Base-by-base conservation (phyloP, 371 early-diverging fungal species). In the Mortierella sp. region DNA sequence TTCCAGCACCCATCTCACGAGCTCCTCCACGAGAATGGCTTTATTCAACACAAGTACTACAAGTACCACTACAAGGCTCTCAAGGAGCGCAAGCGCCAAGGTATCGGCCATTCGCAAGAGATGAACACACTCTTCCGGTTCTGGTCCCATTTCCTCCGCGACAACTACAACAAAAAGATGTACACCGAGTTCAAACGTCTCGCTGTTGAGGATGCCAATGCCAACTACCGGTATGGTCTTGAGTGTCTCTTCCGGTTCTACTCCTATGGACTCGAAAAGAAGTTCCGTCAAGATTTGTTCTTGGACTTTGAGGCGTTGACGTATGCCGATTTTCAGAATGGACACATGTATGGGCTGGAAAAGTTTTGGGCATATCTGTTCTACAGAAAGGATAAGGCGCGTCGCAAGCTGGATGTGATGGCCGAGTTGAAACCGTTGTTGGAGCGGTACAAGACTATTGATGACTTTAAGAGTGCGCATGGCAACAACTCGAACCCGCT, bases 81-180 rank as follows among this genome's bases (percentile, higher is more conserved):
- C 54, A 94, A 94, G 90, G 99, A 98, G 87, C 97, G 99, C 83
- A 97, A 96, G 89, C 93, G 94, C 74, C 92, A 95, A 52, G 99
- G 99, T 21, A 91, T 93, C n/a, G 98, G 99, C 21, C 95, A 94
- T 34, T 96, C 96, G n/a, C 97, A 97, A 78, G 99, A 98, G 87
- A 98, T 98, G 99, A 98, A 98, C 91, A 98, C 98, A 5, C 89
- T 98, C 76, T 98, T 96, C 94, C 95, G 98, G 28, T 99, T 99
- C 96, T 99, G 99, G 99, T 96, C 96, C 73, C 98, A 99, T 90
- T 99, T 98, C 88, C 91, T 99, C 88, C 97, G 98, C 88, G 98
- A 98, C 88, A 96, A 96, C 83, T 98, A 95, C 85, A 98, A 98
- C 92, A 91, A 92, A 87, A 94, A 93, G 78, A 98, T 99, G 98